Conservation (phyloP, 306 rosid species). For the Medicago arabica region DNA sequence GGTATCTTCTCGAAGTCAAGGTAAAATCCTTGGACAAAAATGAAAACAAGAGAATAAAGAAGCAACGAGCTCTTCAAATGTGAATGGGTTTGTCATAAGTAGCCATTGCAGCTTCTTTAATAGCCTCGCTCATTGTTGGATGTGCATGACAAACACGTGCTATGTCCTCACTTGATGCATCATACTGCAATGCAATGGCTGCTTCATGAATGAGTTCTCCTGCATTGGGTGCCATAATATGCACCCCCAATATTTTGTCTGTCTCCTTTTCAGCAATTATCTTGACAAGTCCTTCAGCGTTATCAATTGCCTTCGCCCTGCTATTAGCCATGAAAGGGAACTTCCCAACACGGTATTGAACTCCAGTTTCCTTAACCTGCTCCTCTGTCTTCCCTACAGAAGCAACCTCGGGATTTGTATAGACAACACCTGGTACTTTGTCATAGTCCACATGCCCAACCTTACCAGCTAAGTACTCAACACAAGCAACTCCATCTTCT, state of each 20-base stretch:
- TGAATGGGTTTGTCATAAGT: constrained; percentile 99
- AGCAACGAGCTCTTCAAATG: constrained; percentile 56
- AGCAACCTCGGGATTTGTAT: constrained; percentile 96
- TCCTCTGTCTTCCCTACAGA: constrained; percentile 96
- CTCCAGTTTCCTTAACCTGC: constrained; percentile 81
- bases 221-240: constrained; percentile 94
- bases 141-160: constrained; percentile 99
- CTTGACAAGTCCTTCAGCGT: constrained; percentile 95
- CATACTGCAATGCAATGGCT: constrained; percentile 84
- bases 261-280: constrained; percentile 90
- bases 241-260: constrained; percentile 98
- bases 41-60: constrained; percentile 49
- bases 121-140: constrained; percentile 98
- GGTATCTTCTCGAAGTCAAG: constrained; percentile 54
- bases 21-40: constrained; percentile 56
- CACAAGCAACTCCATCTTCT: constrained; percentile 99
- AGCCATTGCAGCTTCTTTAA: constrained; percentile 99
- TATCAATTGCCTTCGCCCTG: constrained; percentile 97
- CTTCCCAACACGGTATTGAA: constrained; percentile 87
- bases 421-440: constrained; percentile 97
- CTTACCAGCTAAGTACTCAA: constrained; percentile 96
- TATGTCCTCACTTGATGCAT: constrained; percentile 94
- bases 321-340: constrained; percentile 97
- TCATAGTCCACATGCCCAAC: constrained; percentile 97
- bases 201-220: constrained; percentile 99